phyloP scores from a whole-genome alignment of 371 early-diverging fungal genomes.

The Mucor sp. region DNA sequence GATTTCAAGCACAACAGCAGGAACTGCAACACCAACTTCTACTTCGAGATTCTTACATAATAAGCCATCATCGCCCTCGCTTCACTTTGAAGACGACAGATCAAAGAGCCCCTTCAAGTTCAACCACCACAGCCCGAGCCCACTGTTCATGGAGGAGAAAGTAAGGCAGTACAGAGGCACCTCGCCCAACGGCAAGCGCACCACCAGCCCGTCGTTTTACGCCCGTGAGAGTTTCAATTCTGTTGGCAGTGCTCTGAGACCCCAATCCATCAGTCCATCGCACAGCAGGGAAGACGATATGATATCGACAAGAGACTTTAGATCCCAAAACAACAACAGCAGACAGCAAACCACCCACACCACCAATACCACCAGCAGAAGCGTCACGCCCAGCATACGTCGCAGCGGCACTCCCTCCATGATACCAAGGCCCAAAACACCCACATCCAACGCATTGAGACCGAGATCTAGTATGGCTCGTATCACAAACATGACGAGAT shows the following conservation, averaged over 20 bases:
- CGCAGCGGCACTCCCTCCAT: conserved; percentile 27
- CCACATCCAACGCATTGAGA: conserved; percentile 1
- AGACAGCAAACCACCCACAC: background rate
- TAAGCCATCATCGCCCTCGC: conserved; percentile 5
- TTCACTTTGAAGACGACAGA: background rate
- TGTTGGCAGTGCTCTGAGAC: conserved; percentile 19
- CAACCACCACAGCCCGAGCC: conserved; percentile 1
- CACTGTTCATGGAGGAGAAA: conserved; percentile 10
- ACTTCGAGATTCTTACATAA: background rate
- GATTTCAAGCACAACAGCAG: background rate
- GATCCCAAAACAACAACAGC: conserved; percentile 14
- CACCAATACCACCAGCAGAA: conserved; percentile 2
- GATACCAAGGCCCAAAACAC: conserved; percentile 39
- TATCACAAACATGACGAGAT: conserved; percentile 7
- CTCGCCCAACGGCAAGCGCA: conserved; percentile 14
- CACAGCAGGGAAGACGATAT: conserved; percentile 14
- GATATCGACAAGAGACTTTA: conserved; percentile 12
- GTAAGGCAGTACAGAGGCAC: background rate
- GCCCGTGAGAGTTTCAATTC: conserved; percentile 12
- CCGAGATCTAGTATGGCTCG: conserved; percentile 3
- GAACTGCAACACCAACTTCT: background rate
- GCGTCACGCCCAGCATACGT: conserved; percentile 20
- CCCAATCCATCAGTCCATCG: conserved; percentile 15
- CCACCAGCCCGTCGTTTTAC: conserved; percentile 20
- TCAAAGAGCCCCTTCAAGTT: conserved; percentile 23